Conservation (phyloP, 345 rosid genomes). For the Populus tremula region DNA sequence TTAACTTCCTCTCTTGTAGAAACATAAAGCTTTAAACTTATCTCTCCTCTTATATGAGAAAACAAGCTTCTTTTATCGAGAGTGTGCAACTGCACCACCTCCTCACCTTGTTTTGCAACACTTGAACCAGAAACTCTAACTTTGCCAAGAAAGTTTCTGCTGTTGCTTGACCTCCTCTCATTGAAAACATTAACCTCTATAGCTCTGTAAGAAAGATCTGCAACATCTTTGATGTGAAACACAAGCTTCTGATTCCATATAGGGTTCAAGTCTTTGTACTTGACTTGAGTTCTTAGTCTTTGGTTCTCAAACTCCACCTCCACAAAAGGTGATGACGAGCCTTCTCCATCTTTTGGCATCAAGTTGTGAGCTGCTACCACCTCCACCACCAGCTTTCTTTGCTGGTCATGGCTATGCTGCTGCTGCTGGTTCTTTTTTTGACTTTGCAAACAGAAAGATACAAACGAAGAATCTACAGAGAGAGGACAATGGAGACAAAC, state of each 20-base stretch:
- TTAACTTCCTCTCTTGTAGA: conserved; percentile 34
- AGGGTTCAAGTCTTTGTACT: conserved; percentile 62
- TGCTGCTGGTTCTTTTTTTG: not conserved
- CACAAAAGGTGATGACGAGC: conserved; percentile 68
- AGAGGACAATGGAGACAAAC: not conserved
- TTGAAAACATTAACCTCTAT: conserved; percentile 57
- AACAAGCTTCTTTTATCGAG: conserved; percentile 69
- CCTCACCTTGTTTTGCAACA: conserved; percentile 47
- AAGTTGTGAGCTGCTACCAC: conserved; percentile 66
- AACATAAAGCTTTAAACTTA: conserved; percentile 53
- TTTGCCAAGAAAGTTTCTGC: conserved; percentile 63
- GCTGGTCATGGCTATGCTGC: conserved; percentile 20
- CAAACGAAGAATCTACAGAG: not conserved
- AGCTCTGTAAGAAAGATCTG: conserved; percentile 53
- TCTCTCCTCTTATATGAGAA: conserved; percentile 67
- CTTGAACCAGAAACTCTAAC: conserved; percentile 51
- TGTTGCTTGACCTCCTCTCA: conserved; percentile 50
- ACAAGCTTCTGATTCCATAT: conserved; percentile 76
- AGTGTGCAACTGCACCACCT: conserved; percentile 44
- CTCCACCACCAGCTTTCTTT: conserved; percentile 66
- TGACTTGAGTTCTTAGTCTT: conserved; percentile 51
- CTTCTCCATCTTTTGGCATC: conserved; percentile 81
- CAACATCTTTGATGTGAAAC: conserved; percentile 43
- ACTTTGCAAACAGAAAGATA: not conserved
- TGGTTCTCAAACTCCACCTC: conserved; percentile 70